These are phyloP conservation scores for Raphanus sativus DNA, from an alignment of 345 rosid species.

Conservation along the genomic window DNA sequence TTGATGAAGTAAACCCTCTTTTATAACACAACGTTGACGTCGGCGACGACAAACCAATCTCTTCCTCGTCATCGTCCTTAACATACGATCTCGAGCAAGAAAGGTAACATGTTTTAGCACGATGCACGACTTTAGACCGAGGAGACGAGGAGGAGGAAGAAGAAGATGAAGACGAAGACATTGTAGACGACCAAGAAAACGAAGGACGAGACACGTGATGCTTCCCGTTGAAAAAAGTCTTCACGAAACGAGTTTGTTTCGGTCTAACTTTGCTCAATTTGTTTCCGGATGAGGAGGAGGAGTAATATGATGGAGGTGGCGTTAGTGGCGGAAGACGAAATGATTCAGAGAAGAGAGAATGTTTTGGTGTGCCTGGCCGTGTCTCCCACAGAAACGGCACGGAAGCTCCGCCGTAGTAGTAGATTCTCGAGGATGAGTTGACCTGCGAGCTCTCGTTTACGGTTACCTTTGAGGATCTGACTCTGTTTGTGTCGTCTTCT, in stretches of 20 bases:
- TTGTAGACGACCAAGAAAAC: slow-evolving; percentile 45
- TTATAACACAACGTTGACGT: slow-evolving; percentile 42
- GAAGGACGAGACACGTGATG: slow-evolving; percentile 40
- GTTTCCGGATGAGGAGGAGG: slow-evolving; percentile 26
- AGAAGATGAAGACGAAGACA: slow-evolving; percentile 36
- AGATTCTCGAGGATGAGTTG: slow-evolving; percentile 60
- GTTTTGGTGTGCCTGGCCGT: slow-evolving; percentile 82
- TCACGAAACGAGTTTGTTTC: slow-evolving; percentile 33
- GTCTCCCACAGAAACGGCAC: slow-evolving; percentile 84
- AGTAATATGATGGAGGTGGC: slow-evolving; percentile 54
- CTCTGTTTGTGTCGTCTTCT: slow-evolving; percentile 9
- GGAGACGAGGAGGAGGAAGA: slow-evolving; percentile 38
- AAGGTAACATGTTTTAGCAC: slow-evolving; percentile 22
- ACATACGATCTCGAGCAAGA: slow-evolving; percentile 43
- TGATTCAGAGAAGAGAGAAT: slow-evolving; percentile 30
- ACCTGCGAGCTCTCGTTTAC: slow-evolving; percentile 59
- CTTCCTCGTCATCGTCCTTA: slow-evolving; percentile 25
- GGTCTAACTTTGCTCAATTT: slow-evolving; percentile 12
- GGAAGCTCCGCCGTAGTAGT: slow-evolving; percentile 64
- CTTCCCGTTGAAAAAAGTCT: slow-evolving; percentile 20
- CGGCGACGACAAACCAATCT: slow-evolving; percentile 29
- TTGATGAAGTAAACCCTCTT: slow-evolving; percentile 45
- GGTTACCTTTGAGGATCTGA: slow-evolving; percentile 49
- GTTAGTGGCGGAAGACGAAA: slow-evolving; percentile 55
- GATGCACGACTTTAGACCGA: slow-evolving; percentile 13